Evolutionary conservation across 768 basidiomycete species (phyloP).

Genomic region (Russula sp.): DNA sequence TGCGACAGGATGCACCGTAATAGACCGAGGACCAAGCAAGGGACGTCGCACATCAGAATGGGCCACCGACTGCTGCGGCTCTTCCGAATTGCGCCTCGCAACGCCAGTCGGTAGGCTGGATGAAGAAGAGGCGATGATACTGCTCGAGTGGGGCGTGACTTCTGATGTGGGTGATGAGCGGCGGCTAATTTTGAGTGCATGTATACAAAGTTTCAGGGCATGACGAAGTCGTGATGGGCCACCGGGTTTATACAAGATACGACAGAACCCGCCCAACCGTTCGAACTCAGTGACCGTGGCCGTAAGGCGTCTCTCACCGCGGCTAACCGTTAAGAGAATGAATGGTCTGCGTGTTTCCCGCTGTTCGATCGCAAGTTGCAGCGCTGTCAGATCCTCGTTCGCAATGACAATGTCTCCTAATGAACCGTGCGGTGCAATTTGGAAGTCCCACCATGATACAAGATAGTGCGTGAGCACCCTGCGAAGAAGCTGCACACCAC

Average conservation of each 20-base stretch:
- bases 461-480: slow-evolving; percentile 61
- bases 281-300: slow-evolving; percentile 64
- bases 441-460: slow-evolving; percentile 70
- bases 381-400: slow-evolving; percentile 64
- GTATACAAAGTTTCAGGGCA: slow-evolving; percentile 56
- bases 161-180: slow-evolving; percentile 27
- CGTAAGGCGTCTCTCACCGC: slow-evolving; percentile 59
- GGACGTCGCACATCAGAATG: slow-evolving; percentile 35
- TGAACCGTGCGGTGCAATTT: slow-evolving; percentile 34
- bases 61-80: slow-evolving; percentile 19
- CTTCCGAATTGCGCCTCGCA: slow-evolving; percentile 44
- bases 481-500: slow-evolving; percentile 60
- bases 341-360: slow-evolving; percentile 58
- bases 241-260: slow-evolving; percentile 83
- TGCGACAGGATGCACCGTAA: slow-evolving; percentile 38
- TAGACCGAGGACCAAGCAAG: slow-evolving; percentile 44
- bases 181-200: slow-evolving; percentile 44
- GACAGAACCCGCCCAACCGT: slow-evolving; percentile 77
- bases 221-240: slow-evolving; percentile 69
- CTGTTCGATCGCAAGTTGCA: slow-evolving; percentile 49
- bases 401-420: slow-evolving; percentile 69
- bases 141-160: slow-evolving; percentile 3
- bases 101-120: slow-evolving; percentile 6
- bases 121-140: not conserved
- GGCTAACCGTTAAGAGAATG: slow-evolving; percentile 64